Conservation (phyloP, 2,329 filamentous ascomycete species). For the Sarocladium strictum region DNA sequence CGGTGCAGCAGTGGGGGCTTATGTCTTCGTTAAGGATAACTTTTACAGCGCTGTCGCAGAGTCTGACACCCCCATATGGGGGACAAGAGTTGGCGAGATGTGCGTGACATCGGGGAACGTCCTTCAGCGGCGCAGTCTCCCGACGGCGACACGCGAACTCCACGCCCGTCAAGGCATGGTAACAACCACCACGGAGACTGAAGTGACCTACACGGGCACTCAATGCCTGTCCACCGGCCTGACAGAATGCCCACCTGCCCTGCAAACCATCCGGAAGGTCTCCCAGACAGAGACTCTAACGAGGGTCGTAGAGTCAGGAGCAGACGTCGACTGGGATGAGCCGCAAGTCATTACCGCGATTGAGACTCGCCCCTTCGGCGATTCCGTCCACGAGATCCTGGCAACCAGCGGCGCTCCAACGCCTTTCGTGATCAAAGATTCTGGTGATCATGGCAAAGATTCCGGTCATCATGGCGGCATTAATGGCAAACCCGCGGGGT, state of each 20-base stretch:
- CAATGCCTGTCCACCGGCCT: slow-evolving; percentile 36
- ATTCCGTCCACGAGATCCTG: not conserved
- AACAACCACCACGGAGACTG: slow-evolving; percentile 32
- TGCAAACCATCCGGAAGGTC: slow-evolving; percentile 38
- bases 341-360: slow-evolving; percentile 20
- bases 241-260: slow-evolving; percentile 43
- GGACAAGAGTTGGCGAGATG: slow-evolving; percentile 40
- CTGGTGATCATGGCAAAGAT: not conserved
- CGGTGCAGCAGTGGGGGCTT: too few relatives aligned
- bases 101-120: slow-evolving; percentile 30
- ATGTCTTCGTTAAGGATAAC: too few relatives aligned
- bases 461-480: slow-evolving; percentile 12
- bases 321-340: not conserved
- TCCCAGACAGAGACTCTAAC: slow-evolving; percentile 29
- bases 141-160: not conserved
- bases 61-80: too few relatives aligned
- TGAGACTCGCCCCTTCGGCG: slow-evolving; percentile 35
- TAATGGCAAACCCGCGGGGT: slow-evolving; percentile 14
- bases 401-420: too few relatives aligned
- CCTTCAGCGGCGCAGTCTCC: too few relatives aligned
- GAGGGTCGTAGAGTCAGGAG: not conserved
- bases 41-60: too few relatives aligned
- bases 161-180: slow-evolving; percentile 17
- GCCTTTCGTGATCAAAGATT: slow-evolving; percentile 19
- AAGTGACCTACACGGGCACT: slow-evolving; percentile 36